Conservation (phyloP, 1,284 basidiomycete genomes). For the Naganishia cerealis region DNA sequence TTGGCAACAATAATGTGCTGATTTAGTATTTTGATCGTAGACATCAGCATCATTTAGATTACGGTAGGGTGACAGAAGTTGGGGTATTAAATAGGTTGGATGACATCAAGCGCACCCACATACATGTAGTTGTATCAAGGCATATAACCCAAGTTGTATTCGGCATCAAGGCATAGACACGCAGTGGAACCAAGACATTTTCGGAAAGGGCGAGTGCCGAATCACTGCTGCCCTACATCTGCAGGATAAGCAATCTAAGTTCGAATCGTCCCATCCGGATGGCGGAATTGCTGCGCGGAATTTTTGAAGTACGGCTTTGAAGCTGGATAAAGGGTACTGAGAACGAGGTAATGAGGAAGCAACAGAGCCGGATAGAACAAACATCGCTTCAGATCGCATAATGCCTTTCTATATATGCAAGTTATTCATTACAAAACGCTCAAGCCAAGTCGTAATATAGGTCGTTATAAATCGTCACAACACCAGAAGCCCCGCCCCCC, state of each 20-base stretch:
- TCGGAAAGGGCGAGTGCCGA: too few species aligned
- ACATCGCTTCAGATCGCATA: too few species aligned
- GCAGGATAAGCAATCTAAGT: too few species aligned
- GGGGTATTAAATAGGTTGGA: not conserved
- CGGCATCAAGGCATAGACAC: constrained; percentile 5
- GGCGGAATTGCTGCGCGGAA: too few species aligned
- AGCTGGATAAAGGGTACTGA: too few species aligned
- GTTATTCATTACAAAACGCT: not conserved
- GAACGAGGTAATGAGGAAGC: too few species aligned
- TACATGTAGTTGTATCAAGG: not conserved
- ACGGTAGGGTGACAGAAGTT: not conserved
- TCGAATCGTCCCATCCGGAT: too few species aligned
- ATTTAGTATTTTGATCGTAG: not conserved
- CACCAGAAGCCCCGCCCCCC: not conserved
- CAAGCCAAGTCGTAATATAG: constrained; percentile 14
- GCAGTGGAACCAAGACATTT: not conserved
- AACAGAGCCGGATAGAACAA: too few species aligned
- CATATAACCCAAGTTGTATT: constrained; percentile 12
- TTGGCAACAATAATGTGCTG: not conserved
- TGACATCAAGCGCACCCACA: too few species aligned
- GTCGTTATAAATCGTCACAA: constrained; percentile 26
- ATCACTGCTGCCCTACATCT: too few species aligned
- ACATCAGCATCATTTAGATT: constrained; percentile 19
- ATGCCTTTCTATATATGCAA: not conserved
- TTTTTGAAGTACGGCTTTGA: too few species aligned